Percentiles rank a stretch among this genome's conserved stretches.
Evolutionary conservation across 257 asterid species (phyloP).

Genomic region (Capsicum rhomboideum): DNA sequence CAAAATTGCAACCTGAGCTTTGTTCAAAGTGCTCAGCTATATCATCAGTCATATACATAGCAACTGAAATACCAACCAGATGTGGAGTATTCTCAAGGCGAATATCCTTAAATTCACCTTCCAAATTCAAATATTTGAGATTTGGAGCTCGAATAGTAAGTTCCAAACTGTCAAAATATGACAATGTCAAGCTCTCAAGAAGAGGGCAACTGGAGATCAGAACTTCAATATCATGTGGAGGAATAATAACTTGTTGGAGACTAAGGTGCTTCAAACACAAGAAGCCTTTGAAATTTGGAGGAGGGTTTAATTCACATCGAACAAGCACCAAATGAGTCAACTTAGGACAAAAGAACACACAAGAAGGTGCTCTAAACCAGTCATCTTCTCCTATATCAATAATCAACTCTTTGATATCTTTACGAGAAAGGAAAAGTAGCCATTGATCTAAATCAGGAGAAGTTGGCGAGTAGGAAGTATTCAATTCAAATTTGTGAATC

Average conservation of each 20-base stretch:
- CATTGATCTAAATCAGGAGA: slow-evolving; percentile 71
- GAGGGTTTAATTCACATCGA: slow-evolving; percentile 69
- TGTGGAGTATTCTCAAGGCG: slow-evolving; percentile 61
- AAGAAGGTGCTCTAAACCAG: slow-evolving; percentile 78
- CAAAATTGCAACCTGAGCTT: slow-evolving; percentile 67
- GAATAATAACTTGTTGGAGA: slow-evolving; percentile 62
- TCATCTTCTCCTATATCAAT: slow-evolving; percentile 71
- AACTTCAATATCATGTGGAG: slow-evolving; percentile 55
- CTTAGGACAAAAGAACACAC: slow-evolving; percentile 53
- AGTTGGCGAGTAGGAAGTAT: slow-evolving; percentile 35
- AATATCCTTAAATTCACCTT: slow-evolving; percentile 84
- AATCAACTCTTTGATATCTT: slow-evolving; percentile 55
- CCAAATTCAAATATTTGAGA: slow-evolving; percentile 65
- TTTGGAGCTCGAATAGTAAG: slow-evolving; percentile 74
- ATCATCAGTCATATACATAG: slow-evolving; percentile 78
- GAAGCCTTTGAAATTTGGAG: slow-evolving; percentile 65
- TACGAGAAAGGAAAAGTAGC: slow-evolving; percentile 80
- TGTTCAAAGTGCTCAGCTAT: slow-evolving; percentile 65
- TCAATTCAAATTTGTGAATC: slow-evolving; percentile 58
- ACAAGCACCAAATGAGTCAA: slow-evolving; percentile 61
- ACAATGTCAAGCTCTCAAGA: slow-evolving; percentile 60
- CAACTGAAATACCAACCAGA: slow-evolving; percentile 48
- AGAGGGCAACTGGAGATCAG: slow-evolving; percentile 85
- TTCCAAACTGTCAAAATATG: slow-evolving; percentile 65
- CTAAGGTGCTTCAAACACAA: slow-evolving; percentile 47